Conservation (phyloP, 2,329 filamentous ascomycete species). For the Fusarium floridanum region DNA sequence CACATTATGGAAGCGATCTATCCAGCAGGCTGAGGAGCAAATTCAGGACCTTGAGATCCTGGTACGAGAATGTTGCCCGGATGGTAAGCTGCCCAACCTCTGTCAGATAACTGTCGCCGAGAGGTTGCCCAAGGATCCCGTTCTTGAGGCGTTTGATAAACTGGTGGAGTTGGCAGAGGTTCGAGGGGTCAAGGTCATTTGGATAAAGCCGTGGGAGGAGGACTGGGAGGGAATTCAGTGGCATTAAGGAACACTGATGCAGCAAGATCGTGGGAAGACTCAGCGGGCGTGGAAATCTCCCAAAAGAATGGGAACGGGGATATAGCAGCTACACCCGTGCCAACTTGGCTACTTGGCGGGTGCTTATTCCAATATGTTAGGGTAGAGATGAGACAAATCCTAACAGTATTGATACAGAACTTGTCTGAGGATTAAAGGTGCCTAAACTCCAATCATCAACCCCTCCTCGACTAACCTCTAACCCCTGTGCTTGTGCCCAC, state of each 20-base stretch:
- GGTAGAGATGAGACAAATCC: too few relatives aligned
- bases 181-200: neutral
- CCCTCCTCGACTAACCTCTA: too few relatives aligned
- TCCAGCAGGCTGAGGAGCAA: neutral
- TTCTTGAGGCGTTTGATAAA: neutral
- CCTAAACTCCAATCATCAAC: too few relatives aligned
- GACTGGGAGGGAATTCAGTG: neutral
- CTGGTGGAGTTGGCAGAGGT: neutral
- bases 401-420: too few relatives aligned
- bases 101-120: neutral
- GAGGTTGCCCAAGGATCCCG: neutral
- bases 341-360: too few relatives aligned
- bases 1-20: neutral
- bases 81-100: neutral
- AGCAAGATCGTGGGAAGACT: neutral
- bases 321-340: too few relatives aligned
- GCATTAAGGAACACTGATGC: neutral
- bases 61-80: neutral
- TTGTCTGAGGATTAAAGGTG: too few relatives aligned
- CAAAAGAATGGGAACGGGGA: too few relatives aligned
- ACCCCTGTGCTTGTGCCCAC: too few relatives aligned
- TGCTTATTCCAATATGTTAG: too few relatives aligned
- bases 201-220: neutral
- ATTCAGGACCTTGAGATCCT: neutral
- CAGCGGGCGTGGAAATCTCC: too few relatives aligned